phyloP scores from a whole-genome alignment of 2,329 filamentous ascomycete species.

The Cladosporium halotolerans region DNA sequence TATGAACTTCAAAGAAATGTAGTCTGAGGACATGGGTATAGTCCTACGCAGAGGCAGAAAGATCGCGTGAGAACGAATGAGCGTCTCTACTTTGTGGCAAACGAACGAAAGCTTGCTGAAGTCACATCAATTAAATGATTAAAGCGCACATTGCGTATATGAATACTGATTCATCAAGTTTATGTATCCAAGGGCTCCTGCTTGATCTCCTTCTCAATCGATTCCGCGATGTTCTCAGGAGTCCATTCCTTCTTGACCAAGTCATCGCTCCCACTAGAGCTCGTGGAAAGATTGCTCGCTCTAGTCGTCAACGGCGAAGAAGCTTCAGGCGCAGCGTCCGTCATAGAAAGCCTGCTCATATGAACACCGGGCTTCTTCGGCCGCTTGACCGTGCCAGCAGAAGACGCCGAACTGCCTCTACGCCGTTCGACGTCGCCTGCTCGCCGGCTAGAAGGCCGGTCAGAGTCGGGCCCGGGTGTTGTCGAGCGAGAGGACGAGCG shows the following conservation, averaged over 20 bases:
- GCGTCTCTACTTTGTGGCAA: too few species aligned
- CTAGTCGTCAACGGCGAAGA: conserved; percentile 8
- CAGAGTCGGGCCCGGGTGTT: conserved; percentile 24
- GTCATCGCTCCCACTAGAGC: conserved; percentile 9
- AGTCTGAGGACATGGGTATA: too few species aligned
- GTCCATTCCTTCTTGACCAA: conserved; percentile 4
- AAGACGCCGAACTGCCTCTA: conserved; percentile 19
- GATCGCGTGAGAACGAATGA: too few species aligned
- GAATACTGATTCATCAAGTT: too few species aligned
- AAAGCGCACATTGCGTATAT: too few species aligned
- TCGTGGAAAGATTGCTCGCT: conserved; percentile 8
- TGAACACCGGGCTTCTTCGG: conserved; percentile 10
- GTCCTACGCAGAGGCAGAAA: too few species aligned
- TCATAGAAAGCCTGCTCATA: conserved; percentile 8
- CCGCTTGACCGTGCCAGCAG: conserved; percentile 8
- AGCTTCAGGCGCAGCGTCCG: conserved; percentile 6
- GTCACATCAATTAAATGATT: too few species aligned
- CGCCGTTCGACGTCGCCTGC: conserved; percentile 16
- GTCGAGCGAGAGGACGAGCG: conserved; percentile 20
- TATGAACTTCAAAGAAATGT: too few species aligned
- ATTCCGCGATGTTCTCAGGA: conserved; percentile 1
- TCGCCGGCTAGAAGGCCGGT: conserved; percentile 11
- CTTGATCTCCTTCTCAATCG: conserved; percentile 17
- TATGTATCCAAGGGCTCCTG: conserved; percentile 18
- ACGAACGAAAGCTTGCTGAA: too few species aligned